phyloP scores from a whole-genome alignment of 2,329 filamentous ascomycete species.

The Cladosporium colombiae region DNA sequence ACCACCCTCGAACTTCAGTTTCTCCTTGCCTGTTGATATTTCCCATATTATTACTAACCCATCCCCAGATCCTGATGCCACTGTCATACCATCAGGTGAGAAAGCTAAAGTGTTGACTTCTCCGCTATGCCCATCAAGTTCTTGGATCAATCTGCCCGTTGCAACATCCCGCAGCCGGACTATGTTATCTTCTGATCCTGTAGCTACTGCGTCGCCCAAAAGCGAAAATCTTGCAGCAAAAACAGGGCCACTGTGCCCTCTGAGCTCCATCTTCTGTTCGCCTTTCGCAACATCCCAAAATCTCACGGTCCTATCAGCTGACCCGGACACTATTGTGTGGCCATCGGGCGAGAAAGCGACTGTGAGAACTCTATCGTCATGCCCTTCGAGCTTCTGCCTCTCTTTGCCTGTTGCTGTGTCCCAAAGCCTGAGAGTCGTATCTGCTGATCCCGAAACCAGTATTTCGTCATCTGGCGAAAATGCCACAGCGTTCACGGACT shows the following conservation, averaged over 20 bases:
- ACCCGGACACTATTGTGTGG: background rate
- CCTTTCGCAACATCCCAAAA: background rate
- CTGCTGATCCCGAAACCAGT: background rate
- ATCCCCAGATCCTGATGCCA: background rate
- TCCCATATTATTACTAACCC: slow-evolving; percentile 25
- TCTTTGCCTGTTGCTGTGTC: background rate
- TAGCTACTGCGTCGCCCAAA: background rate
- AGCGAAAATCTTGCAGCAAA: background rate
- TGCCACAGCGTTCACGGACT: background rate
- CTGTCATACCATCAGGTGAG: background rate
- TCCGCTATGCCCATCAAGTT: background rate
- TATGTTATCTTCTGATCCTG: background rate
- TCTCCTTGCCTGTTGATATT: slow-evolving; percentile 10
- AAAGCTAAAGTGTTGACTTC: background rate
- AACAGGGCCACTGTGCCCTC: background rate
- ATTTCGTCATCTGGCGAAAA: background rate
- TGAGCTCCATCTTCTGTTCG: background rate
- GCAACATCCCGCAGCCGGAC: background rate
- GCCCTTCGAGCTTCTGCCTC: background rate
- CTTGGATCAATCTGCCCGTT: background rate
- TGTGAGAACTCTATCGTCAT: background rate
- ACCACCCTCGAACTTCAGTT: slow-evolving; percentile 30
- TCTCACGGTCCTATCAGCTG: background rate
- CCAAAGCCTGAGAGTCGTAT: background rate
- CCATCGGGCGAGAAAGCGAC: background rate